A percentile compares a stretch with the other conserved stretches of the same genome.
Conservation (phyloP, 2,329 filamentous ascomycete species). For the Phialemonium atrogriseum region DNA sequence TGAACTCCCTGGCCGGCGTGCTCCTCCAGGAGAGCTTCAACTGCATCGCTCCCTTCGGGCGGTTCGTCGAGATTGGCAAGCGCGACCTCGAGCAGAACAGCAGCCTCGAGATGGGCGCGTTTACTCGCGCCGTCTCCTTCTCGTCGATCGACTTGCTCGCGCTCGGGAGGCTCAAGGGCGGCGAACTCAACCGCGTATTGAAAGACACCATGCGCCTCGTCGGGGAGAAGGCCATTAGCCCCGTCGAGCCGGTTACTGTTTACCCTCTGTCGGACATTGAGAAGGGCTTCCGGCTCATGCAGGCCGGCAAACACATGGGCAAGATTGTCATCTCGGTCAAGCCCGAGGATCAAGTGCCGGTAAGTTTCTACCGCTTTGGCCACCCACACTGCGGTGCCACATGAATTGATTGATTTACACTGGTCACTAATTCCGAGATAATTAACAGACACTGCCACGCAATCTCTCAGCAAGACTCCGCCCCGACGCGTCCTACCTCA, state of each 20-base stretch:
- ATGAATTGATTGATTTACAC: too few relatives aligned
- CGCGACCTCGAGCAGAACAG: conserved; percentile 27
- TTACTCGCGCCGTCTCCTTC: conserved; percentile 35
- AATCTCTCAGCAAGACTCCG: not conserved
- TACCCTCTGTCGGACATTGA: conserved; percentile 4
- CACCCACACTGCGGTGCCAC: too few relatives aligned
- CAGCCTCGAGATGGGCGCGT: conserved; percentile 37
- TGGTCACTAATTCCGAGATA: too few relatives aligned
- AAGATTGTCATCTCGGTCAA: conserved; percentile 16
- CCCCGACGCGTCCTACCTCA: conserved; percentile 31
- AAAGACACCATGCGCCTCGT: not conserved
- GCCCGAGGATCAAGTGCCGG: not conserved
- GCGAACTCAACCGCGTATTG: too few relatives aligned
- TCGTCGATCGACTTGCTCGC: not conserved
- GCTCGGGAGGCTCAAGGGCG: too few relatives aligned
- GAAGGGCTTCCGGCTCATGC: not conserved
- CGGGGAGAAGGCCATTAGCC: not conserved
- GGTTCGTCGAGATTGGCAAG: too few relatives aligned
- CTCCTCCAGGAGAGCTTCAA: conserved; percentile 28
- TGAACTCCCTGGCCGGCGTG: conserved; percentile 32
- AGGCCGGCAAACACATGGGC: not conserved
- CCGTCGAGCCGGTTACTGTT: conserved; percentile 2
- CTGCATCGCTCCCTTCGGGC: conserved; percentile 32
- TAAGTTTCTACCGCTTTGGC: not conserved
- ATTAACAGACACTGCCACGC: too few relatives aligned